Evolutionary conservation across 352 stramenopile genomes (phyloP), one percentile per base, ranked within the genome.

Genomic region (Phytophthora podocarpi): DNA sequence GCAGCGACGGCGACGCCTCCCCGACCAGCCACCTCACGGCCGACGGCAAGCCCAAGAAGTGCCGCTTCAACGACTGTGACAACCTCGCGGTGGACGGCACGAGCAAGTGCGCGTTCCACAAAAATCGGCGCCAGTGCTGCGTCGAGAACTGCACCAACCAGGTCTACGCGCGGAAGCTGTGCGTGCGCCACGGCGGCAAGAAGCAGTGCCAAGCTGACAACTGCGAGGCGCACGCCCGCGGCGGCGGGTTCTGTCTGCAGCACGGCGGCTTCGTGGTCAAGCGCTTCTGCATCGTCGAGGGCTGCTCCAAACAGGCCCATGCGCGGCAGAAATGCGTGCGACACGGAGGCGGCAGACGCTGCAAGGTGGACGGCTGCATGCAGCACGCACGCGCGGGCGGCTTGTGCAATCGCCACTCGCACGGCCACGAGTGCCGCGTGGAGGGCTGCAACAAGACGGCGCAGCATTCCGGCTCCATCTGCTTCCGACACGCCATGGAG

Each of bases 121-220:
- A 91, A 69, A 93, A 93, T 59, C 80, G 84, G 45, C 78, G 82
- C 27, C 79, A 91, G 52, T 93, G 84, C 67, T 89, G 78, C 67
- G 79, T 90, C 16, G 75, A 80, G 27, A 90, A 89, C 67, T 93
- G 84, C 68, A 91, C 80, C 10, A 93, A 93, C 70, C 84, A 93
- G 64, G 84, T 93, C 16, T 91, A 91, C 59, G 84, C 84, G 50
- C 84, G 84, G 32, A 90, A 91, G 61, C 62, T 93, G 31, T 93
- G 84, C 56, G 84, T 93, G 46, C 84, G 84, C 34, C 84, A 93
- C 57, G 84, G 84, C 41, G 84, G 84, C 30, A 91, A 91, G 67
- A 90, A 90, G 54, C 80, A 90, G 52, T 93, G 84, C 48, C 80
- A 91, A 41, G 78, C 79, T 5, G 81, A 91, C 39, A 78, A 76